Percentiles rank a stretch among this genome's conserved stretches.
These are phyloP conservation scores for Aquilaria agallochum DNA, from an alignment of 441 rosid genomes.

Conservation along the genomic window DNA sequence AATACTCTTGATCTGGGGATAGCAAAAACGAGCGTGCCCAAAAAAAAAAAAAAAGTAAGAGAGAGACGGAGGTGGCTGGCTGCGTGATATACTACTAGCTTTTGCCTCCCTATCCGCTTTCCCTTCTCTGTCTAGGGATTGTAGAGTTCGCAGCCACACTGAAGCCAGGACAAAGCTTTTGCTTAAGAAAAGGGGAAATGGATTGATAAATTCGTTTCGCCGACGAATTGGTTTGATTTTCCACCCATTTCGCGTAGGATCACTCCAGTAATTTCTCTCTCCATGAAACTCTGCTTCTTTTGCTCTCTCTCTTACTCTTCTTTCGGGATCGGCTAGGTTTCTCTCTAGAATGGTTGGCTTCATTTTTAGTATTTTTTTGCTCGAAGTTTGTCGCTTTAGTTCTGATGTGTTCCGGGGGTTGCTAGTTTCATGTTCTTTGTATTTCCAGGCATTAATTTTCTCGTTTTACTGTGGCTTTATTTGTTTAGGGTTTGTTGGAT, in stretches of 20 bases:
- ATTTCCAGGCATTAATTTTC: not conserved
- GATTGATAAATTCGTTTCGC: conserved; percentile 34
- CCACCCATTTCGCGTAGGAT: conserved; percentile 11
- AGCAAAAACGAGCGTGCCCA: conserved; percentile 36
- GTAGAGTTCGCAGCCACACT: conserved; percentile 41
- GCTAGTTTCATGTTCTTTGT: not conserved
- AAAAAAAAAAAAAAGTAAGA: conserved; percentile 12
- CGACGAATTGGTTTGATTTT: conserved; percentile 13
- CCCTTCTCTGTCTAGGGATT: conserved; percentile 49
- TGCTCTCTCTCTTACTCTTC: conserved; percentile 4
- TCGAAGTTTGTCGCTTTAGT: not conserved
- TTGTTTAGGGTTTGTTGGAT: conserved; percentile 16
- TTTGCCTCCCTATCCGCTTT: conserved; percentile 24
- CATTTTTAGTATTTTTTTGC: conserved; percentile 13
- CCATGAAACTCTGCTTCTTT: conserved; percentile 1
- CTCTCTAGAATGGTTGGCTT: conserved; percentile 2
- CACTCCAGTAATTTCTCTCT: conserved; percentile 17
- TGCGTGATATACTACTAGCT: conserved; percentile 26
- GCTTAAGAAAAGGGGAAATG: conserved; percentile 21
- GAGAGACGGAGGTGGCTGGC: not conserved
- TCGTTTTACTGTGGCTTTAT: conserved; percentile 3
- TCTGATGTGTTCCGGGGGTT: not conserved
- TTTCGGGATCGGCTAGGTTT: conserved; percentile 1
- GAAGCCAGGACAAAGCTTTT: conserved; percentile 12
- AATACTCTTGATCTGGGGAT: not conserved